A percentile compares a stretch with the other conserved stretches of the same genome.
phyloP scores from a whole-genome alignment of 192 early-diverging fungal genomes.

The Umbelopsis isabellina region DNA sequence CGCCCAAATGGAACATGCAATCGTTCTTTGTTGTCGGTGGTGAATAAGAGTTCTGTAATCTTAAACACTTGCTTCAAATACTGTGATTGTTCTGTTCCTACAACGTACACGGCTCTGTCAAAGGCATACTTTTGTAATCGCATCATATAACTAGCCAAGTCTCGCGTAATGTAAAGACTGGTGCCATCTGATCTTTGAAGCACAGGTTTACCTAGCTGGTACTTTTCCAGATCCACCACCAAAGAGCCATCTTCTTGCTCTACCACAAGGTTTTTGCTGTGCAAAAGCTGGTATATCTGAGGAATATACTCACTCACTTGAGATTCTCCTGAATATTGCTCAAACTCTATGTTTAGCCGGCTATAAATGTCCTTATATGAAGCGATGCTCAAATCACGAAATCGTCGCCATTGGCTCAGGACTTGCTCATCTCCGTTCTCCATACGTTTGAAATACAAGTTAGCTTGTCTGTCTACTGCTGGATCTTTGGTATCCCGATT shows the following conservation, averaged over 20 bases:
- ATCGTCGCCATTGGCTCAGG: conserved; percentile 77
- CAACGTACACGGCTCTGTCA: conserved; percentile 86
- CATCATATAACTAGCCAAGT: conserved; percentile 84
- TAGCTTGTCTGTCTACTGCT: conserved; percentile 73
- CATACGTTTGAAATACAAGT: conserved; percentile 89
- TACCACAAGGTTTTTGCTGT: conserved; percentile 59
- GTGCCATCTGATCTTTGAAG: conserved; percentile 84
- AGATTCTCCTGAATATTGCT: conserved; percentile 91
- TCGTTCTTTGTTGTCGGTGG: conserved; percentile 45
- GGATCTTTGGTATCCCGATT: conserved; percentile 70
- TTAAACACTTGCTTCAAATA: conserved; percentile 93
- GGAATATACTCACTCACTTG: conserved; percentile 71
- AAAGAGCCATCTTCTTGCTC: conserved; percentile 74
- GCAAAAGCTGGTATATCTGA: conserved; percentile 68
- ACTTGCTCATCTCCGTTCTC: conserved; percentile 80
- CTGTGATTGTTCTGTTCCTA: conserved; percentile 80
- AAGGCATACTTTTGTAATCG: conserved; percentile 76
- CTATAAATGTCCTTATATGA: conserved; percentile 83
- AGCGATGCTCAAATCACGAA: conserved; percentile 83
- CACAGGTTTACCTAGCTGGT: conserved; percentile 76
- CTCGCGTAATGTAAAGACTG: conserved; percentile 88
- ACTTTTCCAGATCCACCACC: conserved; percentile 73
- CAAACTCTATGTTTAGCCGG: conserved; percentile 83
- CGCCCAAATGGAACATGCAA: conserved; percentile 89
- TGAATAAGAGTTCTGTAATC: conserved; percentile 67